Conservation (phyloP, 73 alveolate genomes). For the Paramecium caudatum region DNA sequence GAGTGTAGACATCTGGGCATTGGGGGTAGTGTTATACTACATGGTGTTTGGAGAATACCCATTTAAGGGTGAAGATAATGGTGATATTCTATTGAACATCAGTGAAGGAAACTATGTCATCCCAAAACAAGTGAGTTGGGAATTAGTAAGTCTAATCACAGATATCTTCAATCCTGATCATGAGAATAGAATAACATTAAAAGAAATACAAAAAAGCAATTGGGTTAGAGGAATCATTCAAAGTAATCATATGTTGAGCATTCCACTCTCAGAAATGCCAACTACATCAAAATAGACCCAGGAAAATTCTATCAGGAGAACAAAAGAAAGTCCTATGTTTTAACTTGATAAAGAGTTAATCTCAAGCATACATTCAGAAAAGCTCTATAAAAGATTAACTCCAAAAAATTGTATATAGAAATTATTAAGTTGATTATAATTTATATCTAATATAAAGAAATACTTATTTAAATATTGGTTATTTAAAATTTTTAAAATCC, state of each 20-base stretch:
- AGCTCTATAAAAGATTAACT: conserved; percentile 10
- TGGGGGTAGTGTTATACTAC: conserved; percentile 80
- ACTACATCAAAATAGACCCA: conserved; percentile 30
- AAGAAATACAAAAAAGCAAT: background rate
- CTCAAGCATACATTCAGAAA: background rate
- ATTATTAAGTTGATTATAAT: background rate
- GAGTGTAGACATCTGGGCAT: conserved; percentile 86
- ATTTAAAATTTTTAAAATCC: too few relatives aligned
- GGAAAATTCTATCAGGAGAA: conserved; percentile 8
- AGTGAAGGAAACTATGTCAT: conserved; percentile 63
- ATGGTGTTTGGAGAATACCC: conserved; percentile 79
- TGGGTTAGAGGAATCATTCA: background rate
- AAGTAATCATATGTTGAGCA: background rate
- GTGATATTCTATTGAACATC: conserved; percentile 66
- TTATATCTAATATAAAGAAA: too few relatives aligned
- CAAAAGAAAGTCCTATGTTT: background rate
- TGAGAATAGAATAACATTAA: background rate
- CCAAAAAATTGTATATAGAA: background rate
- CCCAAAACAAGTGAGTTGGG: conserved; percentile 62
- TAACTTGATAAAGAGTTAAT: background rate
- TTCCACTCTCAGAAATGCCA: conserved; percentile 36
- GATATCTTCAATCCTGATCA: conserved; percentile 33
- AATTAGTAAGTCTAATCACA: background rate
- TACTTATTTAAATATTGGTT: too few relatives aligned
- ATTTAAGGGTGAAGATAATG: conserved; percentile 74